Evolutionary conservation across 1,284 basidiomycete genomes (phyloP).

Genomic region (Stygiomarasmius scandens): DNA sequence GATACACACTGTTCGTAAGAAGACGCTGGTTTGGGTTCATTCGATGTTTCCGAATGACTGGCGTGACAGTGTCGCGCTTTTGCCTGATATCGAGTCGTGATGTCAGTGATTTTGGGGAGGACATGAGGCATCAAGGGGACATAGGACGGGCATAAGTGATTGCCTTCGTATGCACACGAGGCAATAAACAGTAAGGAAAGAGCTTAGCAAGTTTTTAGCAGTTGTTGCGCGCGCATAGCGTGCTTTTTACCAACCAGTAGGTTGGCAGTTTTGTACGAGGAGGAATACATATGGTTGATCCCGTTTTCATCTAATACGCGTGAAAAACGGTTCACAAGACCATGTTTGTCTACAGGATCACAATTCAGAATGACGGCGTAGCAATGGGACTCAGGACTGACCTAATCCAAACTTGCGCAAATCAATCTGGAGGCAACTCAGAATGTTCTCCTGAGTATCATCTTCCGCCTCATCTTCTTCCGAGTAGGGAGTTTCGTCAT

Average conservation of each 20-base stretch:
- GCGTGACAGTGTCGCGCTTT: too few species aligned
- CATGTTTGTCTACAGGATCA: slow-evolving; percentile 60
- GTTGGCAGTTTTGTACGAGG: slow-evolving; percentile 84
- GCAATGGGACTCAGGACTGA: slow-evolving; percentile 29
- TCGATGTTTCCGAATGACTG: too few species aligned
- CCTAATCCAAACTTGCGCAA: slow-evolving; percentile 70
- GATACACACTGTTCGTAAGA: too few species aligned
- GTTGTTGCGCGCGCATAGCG: slow-evolving; percentile 32
- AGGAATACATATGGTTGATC: slow-evolving; percentile 85
- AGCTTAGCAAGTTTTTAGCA: slow-evolving; percentile 28
- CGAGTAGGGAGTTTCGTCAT: not conserved
- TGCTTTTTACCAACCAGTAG: slow-evolving; percentile 55
- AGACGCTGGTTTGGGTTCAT: too few species aligned
- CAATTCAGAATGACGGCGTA: not conserved
- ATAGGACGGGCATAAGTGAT: too few species aligned
- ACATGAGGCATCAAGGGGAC: too few species aligned
- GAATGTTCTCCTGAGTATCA: slow-evolving; percentile 35
- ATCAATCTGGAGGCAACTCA: slow-evolving; percentile 73
- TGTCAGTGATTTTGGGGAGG: too few species aligned
- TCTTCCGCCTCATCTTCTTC: slow-evolving; percentile 33
- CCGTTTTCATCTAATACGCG: slow-evolving; percentile 67
- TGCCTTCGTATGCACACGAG: not conserved
- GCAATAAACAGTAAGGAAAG: too few species aligned
- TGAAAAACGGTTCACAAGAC: slow-evolving; percentile 77
- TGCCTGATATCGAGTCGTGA: too few species aligned